Evolutionary conservation across 768 basidiomycete species (phyloP).

Genomic region (Gelatoporia subvermispora): DNA sequence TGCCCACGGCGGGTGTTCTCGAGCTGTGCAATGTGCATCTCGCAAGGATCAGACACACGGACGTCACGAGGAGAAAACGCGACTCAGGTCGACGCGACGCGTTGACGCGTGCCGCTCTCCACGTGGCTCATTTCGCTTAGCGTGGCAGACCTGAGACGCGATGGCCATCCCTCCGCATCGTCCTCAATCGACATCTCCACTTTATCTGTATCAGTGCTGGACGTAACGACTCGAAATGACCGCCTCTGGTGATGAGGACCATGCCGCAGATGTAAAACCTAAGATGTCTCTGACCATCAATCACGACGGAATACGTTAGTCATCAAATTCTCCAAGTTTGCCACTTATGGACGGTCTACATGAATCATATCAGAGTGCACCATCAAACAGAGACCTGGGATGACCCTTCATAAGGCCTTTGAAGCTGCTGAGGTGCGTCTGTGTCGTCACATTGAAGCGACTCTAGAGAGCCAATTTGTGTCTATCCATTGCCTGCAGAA

Average conservation of each 20-base stretch:
- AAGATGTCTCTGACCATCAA: constrained; percentile 60
- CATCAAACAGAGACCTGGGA: constrained; percentile 61
- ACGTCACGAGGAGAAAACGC: no score
- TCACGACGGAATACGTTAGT: constrained; percentile 51
- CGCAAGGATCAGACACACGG: no score
- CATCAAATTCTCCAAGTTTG: neutral
- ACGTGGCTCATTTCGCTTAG: no score
- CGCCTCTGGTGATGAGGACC: constrained; percentile 1
- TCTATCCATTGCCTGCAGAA: constrained; percentile 32
- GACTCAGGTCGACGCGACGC: no score
- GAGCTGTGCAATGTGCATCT: no score
- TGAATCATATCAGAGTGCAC: constrained; percentile 43
- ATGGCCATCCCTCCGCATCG: no score
- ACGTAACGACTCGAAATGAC: no score
- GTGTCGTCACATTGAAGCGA: neutral
- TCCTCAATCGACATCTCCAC: no score
- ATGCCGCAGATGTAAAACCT: constrained; percentile 56
- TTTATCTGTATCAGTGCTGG: no score
- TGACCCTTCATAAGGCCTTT: constrained; percentile 63
- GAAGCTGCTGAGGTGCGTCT: constrained; percentile 57
- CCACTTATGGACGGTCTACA: neutral
- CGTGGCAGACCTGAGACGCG: no score
- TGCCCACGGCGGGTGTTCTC: no score
- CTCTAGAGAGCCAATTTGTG: neutral
- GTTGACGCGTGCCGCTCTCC: no score